Conservation (phyloP, 129 eudicot genomes). For the Helianthus annuus region DNA sequence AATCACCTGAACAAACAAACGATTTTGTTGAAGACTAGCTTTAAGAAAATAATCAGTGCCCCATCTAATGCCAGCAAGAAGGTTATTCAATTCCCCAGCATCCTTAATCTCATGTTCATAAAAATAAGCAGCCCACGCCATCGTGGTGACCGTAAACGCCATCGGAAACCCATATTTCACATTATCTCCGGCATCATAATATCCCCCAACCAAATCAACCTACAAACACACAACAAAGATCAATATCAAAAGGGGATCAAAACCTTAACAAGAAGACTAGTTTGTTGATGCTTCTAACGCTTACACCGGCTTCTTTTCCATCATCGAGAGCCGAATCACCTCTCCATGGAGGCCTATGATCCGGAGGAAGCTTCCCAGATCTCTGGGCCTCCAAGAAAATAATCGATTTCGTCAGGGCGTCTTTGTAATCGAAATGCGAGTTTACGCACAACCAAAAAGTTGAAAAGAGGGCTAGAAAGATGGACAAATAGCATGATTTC, state of each 20-base stretch:
- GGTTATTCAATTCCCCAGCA: constrained; percentile 58
- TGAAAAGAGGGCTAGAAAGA: constrained; percentile 35
- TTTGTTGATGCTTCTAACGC: neutral
- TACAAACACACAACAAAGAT: constrained; percentile 9
- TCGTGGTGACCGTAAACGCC: constrained; percentile 84
- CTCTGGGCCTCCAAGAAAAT: constrained; percentile 89
- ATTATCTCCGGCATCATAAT: constrained; percentile 94
- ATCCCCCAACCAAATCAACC: constrained; percentile 94
- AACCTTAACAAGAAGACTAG: neutral
- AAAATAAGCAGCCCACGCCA: constrained; percentile 66
- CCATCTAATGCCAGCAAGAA: constrained; percentile 60
- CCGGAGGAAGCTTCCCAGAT: constrained; percentile 81
- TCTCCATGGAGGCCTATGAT: constrained; percentile 66
- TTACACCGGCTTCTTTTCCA: constrained; percentile 66
- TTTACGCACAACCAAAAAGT: constrained; percentile 24
- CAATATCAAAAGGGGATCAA: neutral
- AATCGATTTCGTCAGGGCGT: constrained; percentile 68
- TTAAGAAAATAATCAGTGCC: constrained; percentile 84
- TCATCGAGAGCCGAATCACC: constrained; percentile 85
- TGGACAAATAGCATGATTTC: constrained; percentile 19
- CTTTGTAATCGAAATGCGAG: constrained; percentile 53
- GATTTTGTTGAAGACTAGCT: constrained; percentile 42
- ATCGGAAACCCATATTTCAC: constrained; percentile 82
- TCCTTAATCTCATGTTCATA: constrained; percentile 49
- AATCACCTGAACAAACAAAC: constrained; percentile 71